Base-by-base conservation (phyloP, 176 grass and related monocot species). In the Oryza glumipatula region DNA sequence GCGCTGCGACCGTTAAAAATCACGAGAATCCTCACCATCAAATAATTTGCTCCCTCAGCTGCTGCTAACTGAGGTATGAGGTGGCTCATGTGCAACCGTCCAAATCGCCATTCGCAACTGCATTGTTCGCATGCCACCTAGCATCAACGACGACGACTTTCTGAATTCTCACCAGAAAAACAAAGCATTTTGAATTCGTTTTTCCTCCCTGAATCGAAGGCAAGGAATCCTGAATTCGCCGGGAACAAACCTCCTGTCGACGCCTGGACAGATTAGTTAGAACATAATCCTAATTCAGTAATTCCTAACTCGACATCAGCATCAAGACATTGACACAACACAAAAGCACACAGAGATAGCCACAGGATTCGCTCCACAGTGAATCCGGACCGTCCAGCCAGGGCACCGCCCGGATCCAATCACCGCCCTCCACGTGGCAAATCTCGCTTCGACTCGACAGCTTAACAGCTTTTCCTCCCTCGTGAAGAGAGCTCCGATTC, bases 401-500 rank as follows among this genome's bases (percentile, higher is more conserved):
- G 23, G 35, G 2, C 26, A 2, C 54, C 22, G 2, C 60, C 15
- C 2, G 4, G 45, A 8, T 1, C 78, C 84, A 78, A 41, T 68
- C 14, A 0, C 28, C 0, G 11, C 0, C 8, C 36, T 43, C 88
- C 80, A 43, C 47, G 43, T 83, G 38, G 11, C 80, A 33, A 33
- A 86, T 67, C 88, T 65, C 16, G 41, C 70, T 9, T 0, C 63
- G 16, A 13, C 38, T 76, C 2, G 73, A 63, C 68, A 79, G 47
- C 74, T 79, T 23, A 17, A 8, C 84, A 80, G 8, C 73, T 41
- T 73, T 36, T 0, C 19, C 30, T 9, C 56, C 73, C 83, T 90
- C 88, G 88, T 46, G 79, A 90, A 39, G 74, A 21, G 88, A 78
- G 88, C 83, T 46, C 15, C 16, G 64, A 82, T 82, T 54, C 83